Conservation (phyloP, 768 basidiomycete genomes). For the Coprinopsis marcescibilis region DNA sequence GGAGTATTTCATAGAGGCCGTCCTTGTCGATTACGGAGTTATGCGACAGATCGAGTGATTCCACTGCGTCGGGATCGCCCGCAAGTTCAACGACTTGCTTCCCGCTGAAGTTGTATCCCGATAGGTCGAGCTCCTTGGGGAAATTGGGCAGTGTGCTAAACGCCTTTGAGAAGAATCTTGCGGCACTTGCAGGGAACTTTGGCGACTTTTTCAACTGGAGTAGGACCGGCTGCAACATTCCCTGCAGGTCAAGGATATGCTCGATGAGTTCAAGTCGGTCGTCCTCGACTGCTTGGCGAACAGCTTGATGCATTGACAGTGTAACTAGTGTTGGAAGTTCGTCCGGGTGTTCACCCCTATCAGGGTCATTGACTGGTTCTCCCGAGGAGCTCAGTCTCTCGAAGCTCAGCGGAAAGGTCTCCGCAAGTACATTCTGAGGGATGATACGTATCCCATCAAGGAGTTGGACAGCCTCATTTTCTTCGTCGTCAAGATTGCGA, state of each 20-base stretch:
- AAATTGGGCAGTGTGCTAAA: neutral
- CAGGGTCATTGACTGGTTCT: slow-evolving; percentile 18
- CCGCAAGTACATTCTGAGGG: neutral
- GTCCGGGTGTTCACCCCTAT: neutral
- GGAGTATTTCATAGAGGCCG: no score
- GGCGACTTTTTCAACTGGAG: neutral
- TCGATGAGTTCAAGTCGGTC: neutral
- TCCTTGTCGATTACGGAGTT: no score
- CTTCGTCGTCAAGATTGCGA: neutral
- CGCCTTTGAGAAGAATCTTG: neutral
- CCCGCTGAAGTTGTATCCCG: slow-evolving; percentile 1
- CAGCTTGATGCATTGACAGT: neutral
- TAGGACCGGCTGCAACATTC: neutral
- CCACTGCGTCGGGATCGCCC: no score
- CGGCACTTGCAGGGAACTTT: neutral
- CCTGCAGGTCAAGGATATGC: neutral
- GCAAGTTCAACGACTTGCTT: neutral
- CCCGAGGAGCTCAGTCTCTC: slow-evolving; percentile 15
- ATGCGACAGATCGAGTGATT: no score
- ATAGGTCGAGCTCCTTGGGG: neutral
- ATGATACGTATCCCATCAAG: neutral
- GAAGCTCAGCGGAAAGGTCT: neutral
- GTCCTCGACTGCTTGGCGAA: neutral
- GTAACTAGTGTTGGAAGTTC: neutral
- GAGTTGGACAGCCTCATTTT: neutral